These are phyloP conservation scores for Paraleonurus japonicus DNA, from an alignment of 257 asterid species.

Conservation along the genomic window DNA sequence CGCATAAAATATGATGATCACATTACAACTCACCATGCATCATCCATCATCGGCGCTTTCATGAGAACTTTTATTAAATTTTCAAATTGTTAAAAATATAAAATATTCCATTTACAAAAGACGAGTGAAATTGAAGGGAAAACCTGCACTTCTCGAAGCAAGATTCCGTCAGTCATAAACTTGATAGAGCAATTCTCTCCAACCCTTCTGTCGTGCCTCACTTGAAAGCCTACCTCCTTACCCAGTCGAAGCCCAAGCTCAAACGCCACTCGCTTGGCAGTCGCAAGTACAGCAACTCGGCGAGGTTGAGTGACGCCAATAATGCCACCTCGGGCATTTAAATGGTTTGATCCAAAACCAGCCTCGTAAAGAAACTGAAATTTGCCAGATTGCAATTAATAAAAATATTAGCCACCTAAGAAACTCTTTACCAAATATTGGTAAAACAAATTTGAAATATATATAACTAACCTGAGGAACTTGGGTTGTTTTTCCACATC, in stretches of 20 bases:
- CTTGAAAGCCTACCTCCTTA: conserved; percentile 95
- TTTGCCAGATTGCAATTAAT: background rate
- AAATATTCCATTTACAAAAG: conserved; percentile 10
- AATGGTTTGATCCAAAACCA: conserved; percentile 63
- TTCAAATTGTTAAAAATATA: background rate
- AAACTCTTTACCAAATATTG: background rate
- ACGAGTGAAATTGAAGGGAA: conserved; percentile 26
- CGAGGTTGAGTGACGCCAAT: conserved; percentile 99
- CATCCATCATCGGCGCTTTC: background rate
- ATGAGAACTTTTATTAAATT: background rate
- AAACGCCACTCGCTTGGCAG: conserved; percentile 92
- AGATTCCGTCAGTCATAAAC: conserved; percentile 97
- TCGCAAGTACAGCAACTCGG: conserved; percentile 95
- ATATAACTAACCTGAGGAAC: conserved; percentile 82
- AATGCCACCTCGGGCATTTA: conserved; percentile 55
- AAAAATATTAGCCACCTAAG: conserved; percentile 5
- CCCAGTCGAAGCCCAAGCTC: conserved; percentile 89
- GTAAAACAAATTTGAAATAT: conserved; percentile 4
- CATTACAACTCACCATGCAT: background rate
- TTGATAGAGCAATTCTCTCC: conserved; percentile 85
- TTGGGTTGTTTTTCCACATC: conserved; percentile 98
- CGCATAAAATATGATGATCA: background rate
- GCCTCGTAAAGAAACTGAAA: conserved; percentile 93
- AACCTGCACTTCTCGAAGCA: conserved; percentile 98
- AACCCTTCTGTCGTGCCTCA: conserved; percentile 85